phyloP scores from a whole-genome alignment of 1,284 basidiomycete genomes.

The Rhizoctonia solani region DNA sequence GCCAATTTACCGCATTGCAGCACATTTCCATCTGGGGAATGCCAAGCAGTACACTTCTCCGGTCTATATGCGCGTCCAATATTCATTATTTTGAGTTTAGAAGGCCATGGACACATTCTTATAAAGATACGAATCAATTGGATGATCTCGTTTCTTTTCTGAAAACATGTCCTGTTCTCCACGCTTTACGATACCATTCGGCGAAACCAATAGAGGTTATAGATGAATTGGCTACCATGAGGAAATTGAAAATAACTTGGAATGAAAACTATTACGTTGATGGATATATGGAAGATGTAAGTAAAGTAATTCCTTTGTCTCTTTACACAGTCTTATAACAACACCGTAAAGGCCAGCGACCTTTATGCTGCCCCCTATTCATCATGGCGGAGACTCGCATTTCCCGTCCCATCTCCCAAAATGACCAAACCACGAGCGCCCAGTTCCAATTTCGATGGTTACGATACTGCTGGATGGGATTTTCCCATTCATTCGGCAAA shows the following conservation, averaged over 20 bases:
- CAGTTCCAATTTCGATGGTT: background rate
- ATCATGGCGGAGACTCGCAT: constrained; percentile 8
- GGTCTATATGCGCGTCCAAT: background rate
- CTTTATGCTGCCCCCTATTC: background rate
- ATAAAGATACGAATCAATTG: background rate
- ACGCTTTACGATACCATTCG: constrained; percentile 10
- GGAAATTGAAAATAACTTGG: background rate
- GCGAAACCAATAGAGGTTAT: background rate
- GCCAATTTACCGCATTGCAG: constrained; percentile 6
- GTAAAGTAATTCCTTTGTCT: no score
- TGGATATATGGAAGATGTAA: constrained; percentile 28
- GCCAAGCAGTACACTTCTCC: background rate
- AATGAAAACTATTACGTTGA: constrained; percentile 22
- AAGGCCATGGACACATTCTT: constrained; percentile 5
- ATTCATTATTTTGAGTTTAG: constrained; percentile 21
- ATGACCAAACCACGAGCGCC: constrained; percentile 26
- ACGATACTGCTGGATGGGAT: constrained; percentile 20
- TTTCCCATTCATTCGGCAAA: constrained; percentile 24
- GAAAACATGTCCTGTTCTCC: background rate
- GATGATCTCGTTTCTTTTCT: background rate
- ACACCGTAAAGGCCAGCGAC: constrained; percentile 2
- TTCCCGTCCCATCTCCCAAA: background rate
- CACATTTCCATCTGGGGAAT: constrained; percentile 21
- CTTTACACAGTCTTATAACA: no score
- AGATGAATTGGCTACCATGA: background rate